phyloP scores from a whole-genome alignment of 164 flowering plant genomes.

The Chloranthus sessilifolius region DNA sequence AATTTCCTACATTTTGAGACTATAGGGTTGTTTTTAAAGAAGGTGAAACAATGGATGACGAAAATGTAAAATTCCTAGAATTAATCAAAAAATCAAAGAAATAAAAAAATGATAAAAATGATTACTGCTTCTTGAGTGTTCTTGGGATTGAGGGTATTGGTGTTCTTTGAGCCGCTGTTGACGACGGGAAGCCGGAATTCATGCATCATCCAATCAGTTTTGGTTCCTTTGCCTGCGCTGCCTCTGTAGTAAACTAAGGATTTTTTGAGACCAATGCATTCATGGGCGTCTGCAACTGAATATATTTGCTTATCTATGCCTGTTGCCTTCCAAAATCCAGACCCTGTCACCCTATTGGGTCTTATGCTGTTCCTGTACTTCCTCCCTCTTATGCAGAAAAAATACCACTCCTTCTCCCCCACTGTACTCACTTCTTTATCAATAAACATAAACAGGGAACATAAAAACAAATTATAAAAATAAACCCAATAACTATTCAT shows the following conservation, averaged over 20 bases:
- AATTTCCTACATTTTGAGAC: too few relatives aligned
- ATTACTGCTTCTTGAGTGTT: conserved; percentile 12
- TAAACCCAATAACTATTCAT: not conserved
- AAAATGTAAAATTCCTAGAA: too few relatives aligned
- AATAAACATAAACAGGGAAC: not conserved
- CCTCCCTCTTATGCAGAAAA: conserved; percentile 87
- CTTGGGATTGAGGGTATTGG: not conserved
- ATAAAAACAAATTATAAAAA: not conserved
- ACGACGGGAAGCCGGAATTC: conserved; percentile 80
- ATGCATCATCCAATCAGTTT: conserved; percentile 99
- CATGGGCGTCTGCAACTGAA: conserved; percentile 16
- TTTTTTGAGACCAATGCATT: conserved; percentile 76
- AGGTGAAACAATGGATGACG: too few relatives aligned
- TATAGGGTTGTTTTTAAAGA: too few relatives aligned
- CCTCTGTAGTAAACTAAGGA: conserved; percentile 88
- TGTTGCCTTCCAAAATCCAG: conserved; percentile 99
- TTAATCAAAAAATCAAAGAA: not conserved
- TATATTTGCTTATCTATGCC: conserved; percentile 84
- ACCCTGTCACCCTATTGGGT: conserved; percentile 89
- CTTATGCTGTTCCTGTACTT: conserved; percentile 88
- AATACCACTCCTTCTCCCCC: conserved; percentile 73
- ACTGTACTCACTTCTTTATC: conserved; percentile 29
- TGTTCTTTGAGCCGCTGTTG: conserved; percentile 13
- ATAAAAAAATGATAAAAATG: not conserved
- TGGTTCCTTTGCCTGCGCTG: conserved; percentile 89